Evolutionary conservation across 2,329 filamentous ascomycete species (phyloP).

Genomic region (Cladosporium phlei): DNA sequence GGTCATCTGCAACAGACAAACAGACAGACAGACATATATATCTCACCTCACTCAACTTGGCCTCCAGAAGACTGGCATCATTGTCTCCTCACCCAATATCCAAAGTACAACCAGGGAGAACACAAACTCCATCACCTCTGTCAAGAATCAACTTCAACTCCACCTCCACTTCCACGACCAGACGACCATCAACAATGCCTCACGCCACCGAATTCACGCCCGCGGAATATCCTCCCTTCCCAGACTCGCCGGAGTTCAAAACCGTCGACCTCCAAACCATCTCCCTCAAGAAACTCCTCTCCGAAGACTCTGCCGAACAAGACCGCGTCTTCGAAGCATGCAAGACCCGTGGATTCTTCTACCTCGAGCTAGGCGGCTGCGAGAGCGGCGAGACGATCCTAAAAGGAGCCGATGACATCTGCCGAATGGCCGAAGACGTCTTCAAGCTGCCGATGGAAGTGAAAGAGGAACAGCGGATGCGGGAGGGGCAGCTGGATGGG

Average conservation of each 20-base stretch:
- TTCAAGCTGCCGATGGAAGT: slow-evolving; percentile 49
- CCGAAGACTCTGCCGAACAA: slow-evolving; percentile 31
- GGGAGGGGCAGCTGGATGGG: slow-evolving; percentile 11
- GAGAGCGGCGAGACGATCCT: slow-evolving; percentile 27
- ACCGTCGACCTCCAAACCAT: slow-evolving; percentile 32
- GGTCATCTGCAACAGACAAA: no score
- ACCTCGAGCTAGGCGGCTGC: slow-evolving; percentile 44
- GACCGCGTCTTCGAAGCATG: slow-evolving; percentile 39
- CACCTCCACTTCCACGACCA: no score
- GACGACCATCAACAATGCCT: slow-evolving; percentile 22
- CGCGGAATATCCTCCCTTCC: slow-evolving; percentile 38
- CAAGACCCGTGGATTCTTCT: slow-evolving; percentile 52
- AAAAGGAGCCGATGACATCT: slow-evolving; percentile 25
- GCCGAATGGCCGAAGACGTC: slow-evolving; percentile 39
- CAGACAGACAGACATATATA: no score
- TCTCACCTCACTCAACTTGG: no score
- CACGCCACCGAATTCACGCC: slow-evolving; percentile 32
- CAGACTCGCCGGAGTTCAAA: slow-evolving; percentile 25
- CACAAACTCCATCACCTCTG: background rate
- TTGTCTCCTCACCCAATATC: no score
- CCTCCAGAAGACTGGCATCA: no score
- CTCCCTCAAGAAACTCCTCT: slow-evolving; percentile 37
- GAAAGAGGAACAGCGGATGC: slow-evolving; percentile 20
- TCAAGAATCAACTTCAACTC: background rate
- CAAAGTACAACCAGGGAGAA: no score